Evolutionary conservation across 169 alveolate genomes (phyloP), one percentile per base, ranked within the genome.

Genomic region (Plasmodium blacklocki): DNA sequence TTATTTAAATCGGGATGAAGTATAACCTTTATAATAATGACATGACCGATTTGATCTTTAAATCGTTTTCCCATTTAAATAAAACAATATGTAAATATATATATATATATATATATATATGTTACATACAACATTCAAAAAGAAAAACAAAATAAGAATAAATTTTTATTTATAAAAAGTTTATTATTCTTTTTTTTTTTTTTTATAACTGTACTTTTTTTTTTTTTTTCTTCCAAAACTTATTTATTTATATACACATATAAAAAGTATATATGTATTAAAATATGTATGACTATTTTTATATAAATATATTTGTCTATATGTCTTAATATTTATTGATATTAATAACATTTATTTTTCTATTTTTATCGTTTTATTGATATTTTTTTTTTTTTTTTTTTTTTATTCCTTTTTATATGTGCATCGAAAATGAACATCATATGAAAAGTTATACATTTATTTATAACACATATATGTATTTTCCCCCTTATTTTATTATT

Each of bases 1-100:
- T 96, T 99, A 80, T 99, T 99, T 95, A 99, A 98, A 89, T 96
- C 99, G 72, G 99, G 99, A 49, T 98, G 97, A 97, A 32, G 32
- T 9, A 21, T 47, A 47, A 21, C 26, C 18, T 19, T 12, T 67
- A 18, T 62, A 39, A 21, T 19, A 58, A 21, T 47, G 59, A 58
- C 21, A 45, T n/a, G 32, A 23, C 68, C 7, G 8, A 32, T 32
- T 32, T 32, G 1, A 32, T 3, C 45, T 32, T 32, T 49, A 54
- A n/a, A 45, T 66, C 29, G 83, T 6, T 54, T 23, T 39, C 49
- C 18, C 59, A 66, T 52, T 32, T 32, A 32, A 32, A 32, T 32
- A 32, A 32, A 32, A 32, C 45, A 32, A 32, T 32, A 32, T 32
- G n/a, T n/a, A n/a, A n/a, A 32, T 32, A 32, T 32, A 32, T 32